Evolutionary conservation across 768 basidiomycete genomes (phyloP).

Genomic region (Psilocybe azurescens): DNA sequence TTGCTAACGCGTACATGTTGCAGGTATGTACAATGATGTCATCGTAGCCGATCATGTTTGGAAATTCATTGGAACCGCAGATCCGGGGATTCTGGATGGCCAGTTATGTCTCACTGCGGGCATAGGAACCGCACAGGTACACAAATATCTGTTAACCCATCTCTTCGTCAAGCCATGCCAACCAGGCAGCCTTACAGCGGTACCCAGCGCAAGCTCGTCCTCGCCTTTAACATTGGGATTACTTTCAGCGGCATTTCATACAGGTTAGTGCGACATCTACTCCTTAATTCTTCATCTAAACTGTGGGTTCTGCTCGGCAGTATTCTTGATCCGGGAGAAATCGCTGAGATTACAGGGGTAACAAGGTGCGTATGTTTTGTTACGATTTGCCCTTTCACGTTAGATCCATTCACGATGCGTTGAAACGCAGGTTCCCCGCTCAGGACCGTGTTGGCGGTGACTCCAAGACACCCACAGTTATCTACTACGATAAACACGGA

Average conservation of each 20-base stretch:
- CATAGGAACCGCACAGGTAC: background rate
- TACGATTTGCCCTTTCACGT: constrained; percentile 6
- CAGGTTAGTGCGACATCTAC: constrained; percentile 13
- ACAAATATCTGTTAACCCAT: background rate
- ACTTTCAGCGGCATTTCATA: constrained; percentile 29
- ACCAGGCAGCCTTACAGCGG: constrained; percentile 21
- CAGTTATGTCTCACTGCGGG: background rate
- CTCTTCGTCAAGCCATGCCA: constrained; percentile 11
- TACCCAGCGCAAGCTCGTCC: constrained; percentile 23
- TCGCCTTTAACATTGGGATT: constrained; percentile 27
- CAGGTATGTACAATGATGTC: too few relatives aligned
- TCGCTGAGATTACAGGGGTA: constrained; percentile 33
- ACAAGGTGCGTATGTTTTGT: constrained; percentile 27
- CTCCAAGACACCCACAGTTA: constrained; percentile 52
- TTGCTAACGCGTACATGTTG: too few relatives aligned
- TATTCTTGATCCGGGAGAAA: constrained; percentile 30
- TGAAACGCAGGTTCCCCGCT: constrained; percentile 44
- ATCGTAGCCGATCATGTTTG: too few relatives aligned
- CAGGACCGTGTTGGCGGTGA: constrained; percentile 52
- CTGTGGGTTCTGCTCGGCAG: constrained; percentile 14
- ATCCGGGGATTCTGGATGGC: too few relatives aligned
- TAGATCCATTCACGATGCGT: background rate
- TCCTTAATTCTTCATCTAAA: background rate
- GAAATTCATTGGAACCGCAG: too few relatives aligned
- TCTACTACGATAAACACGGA: constrained; percentile 51